Base-by-base conservation (phyloP, 2,329 filamentous ascomycete species). In the Microcyclosporella mali region DNA sequence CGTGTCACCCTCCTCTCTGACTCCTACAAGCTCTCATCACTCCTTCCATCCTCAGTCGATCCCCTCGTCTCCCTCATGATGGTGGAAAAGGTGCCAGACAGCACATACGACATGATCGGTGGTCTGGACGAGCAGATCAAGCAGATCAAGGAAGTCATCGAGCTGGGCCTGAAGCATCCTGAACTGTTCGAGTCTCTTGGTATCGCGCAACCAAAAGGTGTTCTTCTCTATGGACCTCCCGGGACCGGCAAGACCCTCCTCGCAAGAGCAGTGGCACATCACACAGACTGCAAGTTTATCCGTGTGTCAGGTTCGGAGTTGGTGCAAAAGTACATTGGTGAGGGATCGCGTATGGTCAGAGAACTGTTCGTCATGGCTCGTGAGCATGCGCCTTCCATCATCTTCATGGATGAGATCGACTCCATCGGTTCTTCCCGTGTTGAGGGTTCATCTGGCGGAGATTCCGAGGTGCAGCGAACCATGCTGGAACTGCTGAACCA, bases 321-420 rank as follows among this genome's bases (percentile, higher is more conserved):
- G 62, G 92, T 98, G 55, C 92, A 98, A 65, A 98, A 98, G 72
- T 98, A 98, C 70, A 98, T 98, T 60, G 92, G 92, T 63, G 92
- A 98, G 67, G 92, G 92, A 62, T 92, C 85, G 58, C 83, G 92
- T 58, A 98, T 98, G 92, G 92, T 98, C 52, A 87, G 92, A 62
- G 92, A 98, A 70, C 78, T 98, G 39, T 98, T 98, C 76, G 86
- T 98, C 65, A 98, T 98, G 92, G 92, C 92, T 19, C 80, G 92
- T 69, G 92, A 98, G 66, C 92, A 98, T 60, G 92, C 92, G 1
- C 92, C 92, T 16, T 94, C 87, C 55, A 98, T 98, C 70, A 98
- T 98, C 69, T 98, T 98, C 75, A 98, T 98, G 92, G 92, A 98
- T 67, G 92, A 98, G 70, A 97, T 98, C 68, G 92, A 98, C 74